Percentiles rank a stretch among this genome's conserved stretches.
phyloP scores from a whole-genome alignment of 768 basidiomycete genomes.

The Naganishia vishniacii region DNA sequence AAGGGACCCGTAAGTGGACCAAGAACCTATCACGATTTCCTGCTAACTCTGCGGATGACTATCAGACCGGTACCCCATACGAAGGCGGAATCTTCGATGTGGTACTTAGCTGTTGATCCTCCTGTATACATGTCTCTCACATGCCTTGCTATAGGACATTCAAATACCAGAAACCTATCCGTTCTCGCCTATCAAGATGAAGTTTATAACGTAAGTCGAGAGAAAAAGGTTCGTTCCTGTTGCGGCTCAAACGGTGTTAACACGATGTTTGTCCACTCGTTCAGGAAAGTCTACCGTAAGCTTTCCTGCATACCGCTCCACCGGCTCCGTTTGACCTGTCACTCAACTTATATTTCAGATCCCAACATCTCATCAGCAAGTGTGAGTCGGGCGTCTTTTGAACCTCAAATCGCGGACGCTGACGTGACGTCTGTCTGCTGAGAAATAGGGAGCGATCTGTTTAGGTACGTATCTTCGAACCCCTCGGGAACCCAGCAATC shows the following conservation, averaged over 20 bases:
- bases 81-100: constrained; percentile 87
- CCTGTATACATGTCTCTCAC: constrained; percentile 51
- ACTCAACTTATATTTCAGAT: constrained; percentile 59
- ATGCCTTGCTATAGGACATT: constrained; percentile 63
- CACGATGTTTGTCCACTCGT: too few species aligned
- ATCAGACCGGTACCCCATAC: constrained; percentile 78
- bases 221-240: not conserved
- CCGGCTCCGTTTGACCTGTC: not conserved
- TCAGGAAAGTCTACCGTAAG: constrained; percentile 15
- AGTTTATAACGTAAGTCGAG: constrained; percentile 68
- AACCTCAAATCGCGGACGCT: not conserved
- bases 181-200: constrained; percentile 90
- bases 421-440: not conserved
- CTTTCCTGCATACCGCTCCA: too few species aligned
- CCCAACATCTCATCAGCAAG: constrained; percentile 91
- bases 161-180: constrained; percentile 71
- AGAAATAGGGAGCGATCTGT: constrained; percentile 74
- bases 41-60: too few species aligned
- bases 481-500: not conserved
- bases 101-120: not conserved
- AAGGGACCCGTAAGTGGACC: constrained; percentile 61
- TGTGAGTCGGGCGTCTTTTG: constrained; percentile 31
- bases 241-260: too few species aligned
- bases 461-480: constrained; percentile 58
- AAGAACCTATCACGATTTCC: not conserved